These are phyloP conservation scores for Alternaria rosae DNA, from an alignment of 2,329 filamentous ascomycete species.

Conservation along the genomic window DNA sequence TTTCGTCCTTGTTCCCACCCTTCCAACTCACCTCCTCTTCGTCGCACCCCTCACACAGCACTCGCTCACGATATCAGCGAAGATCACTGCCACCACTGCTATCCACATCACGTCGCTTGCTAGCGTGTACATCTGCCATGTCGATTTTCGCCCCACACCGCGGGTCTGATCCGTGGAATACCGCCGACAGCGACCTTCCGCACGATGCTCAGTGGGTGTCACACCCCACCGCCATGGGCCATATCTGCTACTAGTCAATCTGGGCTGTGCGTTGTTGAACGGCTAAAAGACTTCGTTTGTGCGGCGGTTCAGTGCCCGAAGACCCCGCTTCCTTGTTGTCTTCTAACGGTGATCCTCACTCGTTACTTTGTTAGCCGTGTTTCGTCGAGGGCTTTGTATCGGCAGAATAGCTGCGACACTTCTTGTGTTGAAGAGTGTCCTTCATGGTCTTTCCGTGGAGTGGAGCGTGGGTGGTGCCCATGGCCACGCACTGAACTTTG, in stretches of 20 bases:
- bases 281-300: conserved; percentile 19
- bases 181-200: conserved; percentile 8
- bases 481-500: conserved; percentile 2
- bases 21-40: conserved; percentile 13
- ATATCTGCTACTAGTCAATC: conserved; percentile 5
- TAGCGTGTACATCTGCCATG: conserved; percentile 1
- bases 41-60: conserved; percentile 4
- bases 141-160: conserved; percentile 12
- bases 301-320: neutral
- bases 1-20: conserved; percentile 12
- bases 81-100: conserved; percentile 17
- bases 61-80: conserved; percentile 1
- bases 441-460: neutral
- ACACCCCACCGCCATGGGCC: conserved; percentile 11
- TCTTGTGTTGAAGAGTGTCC: neutral
- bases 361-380: neutral
- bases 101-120: neutral
- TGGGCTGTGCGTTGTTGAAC: conserved; percentile 18
- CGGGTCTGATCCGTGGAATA: conserved; percentile 1
- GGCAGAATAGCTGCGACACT: neutral
- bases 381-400: neutral
- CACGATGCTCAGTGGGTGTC: conserved; percentile 5
- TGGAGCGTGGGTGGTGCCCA: neutral
- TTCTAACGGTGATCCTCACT: conserved; percentile 1
- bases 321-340: conserved; percentile 11